Evolutionary conservation across 805 yeast genomes (phyloP).

Genomic region (Candida quercuum): DNA sequence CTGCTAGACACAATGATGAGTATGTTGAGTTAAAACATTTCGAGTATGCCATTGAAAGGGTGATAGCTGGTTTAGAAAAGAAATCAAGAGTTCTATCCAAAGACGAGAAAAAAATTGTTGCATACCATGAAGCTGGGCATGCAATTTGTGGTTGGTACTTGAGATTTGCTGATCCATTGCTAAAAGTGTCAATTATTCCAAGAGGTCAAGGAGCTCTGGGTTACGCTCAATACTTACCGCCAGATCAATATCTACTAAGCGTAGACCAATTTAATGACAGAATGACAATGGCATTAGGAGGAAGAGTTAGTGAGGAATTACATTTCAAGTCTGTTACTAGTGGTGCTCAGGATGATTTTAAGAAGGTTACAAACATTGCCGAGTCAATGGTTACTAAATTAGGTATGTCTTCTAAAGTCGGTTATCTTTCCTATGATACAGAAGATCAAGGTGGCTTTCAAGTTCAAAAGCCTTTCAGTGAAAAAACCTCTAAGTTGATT

Average conservation of each 20-base stretch:
- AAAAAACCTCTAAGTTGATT: constrained; percentile 60
- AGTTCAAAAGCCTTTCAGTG: constrained; percentile 63
- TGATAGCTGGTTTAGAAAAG: constrained; percentile 89
- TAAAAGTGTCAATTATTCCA: constrained; percentile 92
- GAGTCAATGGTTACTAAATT: constrained; percentile 81
- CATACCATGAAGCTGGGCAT: constrained; percentile 96
- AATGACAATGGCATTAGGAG: constrained; percentile 94
- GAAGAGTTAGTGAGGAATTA: constrained; percentile 86
- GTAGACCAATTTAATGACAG: constrained; percentile 74
- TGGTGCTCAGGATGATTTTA: constrained; percentile 91
- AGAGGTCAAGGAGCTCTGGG: constrained; percentile 94
- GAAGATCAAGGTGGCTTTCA: constrained; percentile 47
- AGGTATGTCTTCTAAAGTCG: constrained; percentile 84
- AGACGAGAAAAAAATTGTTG: constrained; percentile 80
- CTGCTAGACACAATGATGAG: constrained; percentile 71
- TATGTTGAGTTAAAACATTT: constrained; percentile 67
- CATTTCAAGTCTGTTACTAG: constrained; percentile 84
- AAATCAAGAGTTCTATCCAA: constrained; percentile 73
- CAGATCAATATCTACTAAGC: constrained; percentile 75
- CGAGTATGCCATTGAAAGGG: constrained; percentile 91
- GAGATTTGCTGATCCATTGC: constrained; percentile 81
- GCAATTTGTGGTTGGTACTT: constrained; percentile 95
- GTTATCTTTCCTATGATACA: constrained; percentile 53
- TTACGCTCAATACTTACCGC: constrained; percentile 92
- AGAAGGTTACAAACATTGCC: constrained; percentile 86